Evolutionary conservation across 1,284 basidiomycete species (phyloP).

Genomic region (Cryptococcus floricola): DNA sequence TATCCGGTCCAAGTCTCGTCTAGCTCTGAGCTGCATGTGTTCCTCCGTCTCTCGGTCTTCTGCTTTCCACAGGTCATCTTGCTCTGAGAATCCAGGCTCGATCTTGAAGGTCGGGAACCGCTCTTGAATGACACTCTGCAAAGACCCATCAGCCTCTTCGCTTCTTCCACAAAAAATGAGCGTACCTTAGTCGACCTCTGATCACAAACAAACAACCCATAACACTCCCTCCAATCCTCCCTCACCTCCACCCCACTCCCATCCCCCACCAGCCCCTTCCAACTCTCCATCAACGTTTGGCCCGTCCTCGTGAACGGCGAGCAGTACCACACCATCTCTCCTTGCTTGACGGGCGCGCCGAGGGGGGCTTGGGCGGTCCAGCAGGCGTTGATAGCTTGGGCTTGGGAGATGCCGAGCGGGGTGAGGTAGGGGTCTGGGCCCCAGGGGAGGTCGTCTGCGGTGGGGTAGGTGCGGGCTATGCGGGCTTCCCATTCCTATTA

Average conservation of each 20-base stretch:
- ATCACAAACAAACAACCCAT: slow-evolving; percentile 48
- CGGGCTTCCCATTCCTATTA: slow-evolving; percentile 49
- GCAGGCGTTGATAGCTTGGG: slow-evolving; percentile 53
- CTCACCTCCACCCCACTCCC: slow-evolving; percentile 33
- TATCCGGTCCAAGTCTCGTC: slow-evolving; percentile 60
- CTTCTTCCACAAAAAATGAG: background rate
- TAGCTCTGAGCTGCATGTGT: slow-evolving; percentile 59
- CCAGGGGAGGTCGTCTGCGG: slow-evolving; percentile 71
- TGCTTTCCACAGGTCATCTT: slow-evolving; percentile 65
- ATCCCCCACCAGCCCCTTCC: slow-evolving; percentile 51
- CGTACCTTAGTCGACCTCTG: slow-evolving; percentile 52
- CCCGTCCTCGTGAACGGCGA: slow-evolving; percentile 71
- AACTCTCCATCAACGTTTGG: slow-evolving; percentile 64
- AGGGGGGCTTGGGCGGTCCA: slow-evolving; percentile 60
- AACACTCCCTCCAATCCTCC: slow-evolving; percentile 48
- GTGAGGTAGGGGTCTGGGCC: slow-evolving; percentile 79
- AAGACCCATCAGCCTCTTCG: no score
- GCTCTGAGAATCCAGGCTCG: slow-evolving; percentile 65
- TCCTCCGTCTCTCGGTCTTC: slow-evolving; percentile 62
- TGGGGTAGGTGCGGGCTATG: slow-evolving; percentile 59
- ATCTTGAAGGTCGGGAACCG: slow-evolving; percentile 63
- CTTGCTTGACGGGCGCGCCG: slow-evolving; percentile 60
- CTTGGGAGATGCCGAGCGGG: slow-evolving; percentile 62
- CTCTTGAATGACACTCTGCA: slow-evolving; percentile 54
- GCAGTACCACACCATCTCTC: slow-evolving; percentile 56